phyloP scores from a whole-genome alignment of 2,329 filamentous ascomycete species.

The Monosporascus sp. region DNA sequence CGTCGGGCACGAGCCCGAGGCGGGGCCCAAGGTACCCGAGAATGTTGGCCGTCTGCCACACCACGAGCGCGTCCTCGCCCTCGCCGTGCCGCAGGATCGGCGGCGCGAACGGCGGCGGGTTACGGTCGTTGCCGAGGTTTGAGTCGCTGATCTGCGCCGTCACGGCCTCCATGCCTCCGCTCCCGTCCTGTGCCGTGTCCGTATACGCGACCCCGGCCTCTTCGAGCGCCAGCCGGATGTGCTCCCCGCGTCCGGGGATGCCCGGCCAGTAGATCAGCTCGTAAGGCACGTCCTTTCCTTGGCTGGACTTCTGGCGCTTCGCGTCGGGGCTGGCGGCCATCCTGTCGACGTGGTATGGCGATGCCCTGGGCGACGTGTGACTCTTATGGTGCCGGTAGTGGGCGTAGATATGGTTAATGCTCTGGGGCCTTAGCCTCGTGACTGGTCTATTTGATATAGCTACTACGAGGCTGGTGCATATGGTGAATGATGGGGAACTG shows the following conservation, averaged over 20 bases:
- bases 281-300: slow-evolving; percentile 43
- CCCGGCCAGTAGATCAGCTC: slow-evolving; percentile 67
- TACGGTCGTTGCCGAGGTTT: slow-evolving; percentile 45
- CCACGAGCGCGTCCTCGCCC: slow-evolving; percentile 37
- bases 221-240: slow-evolving; percentile 67
- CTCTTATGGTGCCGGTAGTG: not conserved
- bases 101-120: slow-evolving; percentile 62
- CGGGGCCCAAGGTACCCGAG: slow-evolving; percentile 63
- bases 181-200: slow-evolving; percentile 47
- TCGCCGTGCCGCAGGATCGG: slow-evolving; percentile 59
- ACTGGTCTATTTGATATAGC: not conserved
- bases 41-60: slow-evolving; percentile 70
- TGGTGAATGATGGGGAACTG: not conserved
- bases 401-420: not conserved
- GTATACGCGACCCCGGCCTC: slow-evolving; percentile 59
- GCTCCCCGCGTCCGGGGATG: slow-evolving; percentile 70
- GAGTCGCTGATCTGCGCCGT: slow-evolving; percentile 38
- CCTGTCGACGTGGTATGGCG: not conserved
- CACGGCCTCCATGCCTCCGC: slow-evolving; percentile 46
- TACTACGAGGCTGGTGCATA: not conserved
- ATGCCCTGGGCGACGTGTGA: not conserved
- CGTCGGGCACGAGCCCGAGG: slow-evolving; percentile 47
- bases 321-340: slow-evolving; percentile 15
- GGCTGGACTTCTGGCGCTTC: slow-evolving; percentile 34
- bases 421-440: not conserved